Percentiles rank a stretch among this genome's conserved stretches.
These are phyloP conservation scores for Pseudogymnoascus sp. DNA, from an alignment of 2,329 filamentous ascomycete species.

Conservation along the genomic window DNA sequence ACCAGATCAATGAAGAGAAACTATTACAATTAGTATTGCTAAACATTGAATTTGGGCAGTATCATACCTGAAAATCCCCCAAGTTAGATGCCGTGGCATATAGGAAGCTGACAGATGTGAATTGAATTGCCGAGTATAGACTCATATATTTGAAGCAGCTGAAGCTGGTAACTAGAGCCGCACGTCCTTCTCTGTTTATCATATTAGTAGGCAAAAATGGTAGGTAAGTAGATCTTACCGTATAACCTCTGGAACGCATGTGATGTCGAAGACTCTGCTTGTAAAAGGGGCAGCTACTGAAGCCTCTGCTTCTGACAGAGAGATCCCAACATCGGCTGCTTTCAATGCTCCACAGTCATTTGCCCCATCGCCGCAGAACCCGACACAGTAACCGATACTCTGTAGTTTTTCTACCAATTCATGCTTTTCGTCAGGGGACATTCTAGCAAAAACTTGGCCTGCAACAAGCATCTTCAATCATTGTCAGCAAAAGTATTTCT, in stretches of 20 bases:
- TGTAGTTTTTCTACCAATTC: constrained; percentile 96
- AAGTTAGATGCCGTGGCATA: constrained; percentile 91
- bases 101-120: constrained; percentile 91
- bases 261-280: constrained; percentile 89
- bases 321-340: constrained; percentile 94
- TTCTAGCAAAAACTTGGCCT: constrained; percentile 91
- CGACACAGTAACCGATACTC: constrained; percentile 87
- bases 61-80: constrained; percentile 75
- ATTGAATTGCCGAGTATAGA: constrained; percentile 97
- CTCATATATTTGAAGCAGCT: constrained; percentile 99
- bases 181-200: constrained; percentile 65
- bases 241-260: constrained; percentile 88
- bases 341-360: constrained; percentile 97
- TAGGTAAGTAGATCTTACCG: constrained; percentile 38
- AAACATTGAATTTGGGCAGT: background rate
- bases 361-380: constrained; percentile 94
- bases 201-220: constrained; percentile 13
- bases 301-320: constrained; percentile 91
- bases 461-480: constrained; percentile 68
- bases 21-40: constrained; percentile 27
- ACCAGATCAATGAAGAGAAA: constrained; percentile 92
- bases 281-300: constrained; percentile 98
- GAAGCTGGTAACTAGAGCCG: constrained; percentile 94
- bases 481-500: constrained; percentile 13
- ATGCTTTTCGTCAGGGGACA: constrained; percentile 98